A percentile compares a stretch with the other conserved stretches of the same genome.
Conservation (phyloP, 495 filamentous ascomycete species). For the Hypoxylon subgilvum region DNA sequence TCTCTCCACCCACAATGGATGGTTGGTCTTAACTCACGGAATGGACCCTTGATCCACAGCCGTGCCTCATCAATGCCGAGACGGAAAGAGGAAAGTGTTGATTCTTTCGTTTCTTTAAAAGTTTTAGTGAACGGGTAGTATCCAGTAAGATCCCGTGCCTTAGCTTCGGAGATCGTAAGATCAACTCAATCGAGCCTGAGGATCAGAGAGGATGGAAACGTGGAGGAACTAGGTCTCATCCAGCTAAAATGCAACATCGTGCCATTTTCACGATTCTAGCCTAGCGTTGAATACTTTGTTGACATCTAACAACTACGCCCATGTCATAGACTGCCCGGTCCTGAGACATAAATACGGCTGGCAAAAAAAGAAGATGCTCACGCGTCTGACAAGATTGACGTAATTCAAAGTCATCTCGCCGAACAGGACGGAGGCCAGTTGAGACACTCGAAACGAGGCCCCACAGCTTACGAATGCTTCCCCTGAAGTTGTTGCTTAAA, state of each 20-base stretch:
- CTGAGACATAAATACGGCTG: slow-evolving; percentile 26
- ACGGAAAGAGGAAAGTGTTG: slow-evolving; percentile 1
- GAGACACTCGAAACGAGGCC: slow-evolving; percentile 35
- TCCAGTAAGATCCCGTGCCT: slow-evolving; percentile 20
- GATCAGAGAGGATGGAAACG: no score
- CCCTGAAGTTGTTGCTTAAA: slow-evolving; percentile 20
- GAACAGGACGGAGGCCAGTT: slow-evolving; percentile 19
- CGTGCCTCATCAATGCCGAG: slow-evolving; percentile 11
- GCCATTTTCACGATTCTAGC: no score
- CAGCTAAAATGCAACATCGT: no score
- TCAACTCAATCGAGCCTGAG: slow-evolving; percentile 20
- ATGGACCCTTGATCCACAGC: slow-evolving; percentile 28
- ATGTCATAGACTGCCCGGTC: slow-evolving; percentile 1
- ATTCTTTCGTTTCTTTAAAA: neutral
- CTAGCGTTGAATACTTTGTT: no score
- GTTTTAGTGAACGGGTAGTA: slow-evolving; percentile 10
- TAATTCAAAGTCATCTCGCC: slow-evolving; percentile 24
- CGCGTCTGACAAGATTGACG: slow-evolving; percentile 23
- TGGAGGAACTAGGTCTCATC: no score
- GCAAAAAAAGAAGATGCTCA: neutral
- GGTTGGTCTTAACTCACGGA: slow-evolving; percentile 8
- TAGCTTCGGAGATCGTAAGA: slow-evolving; percentile 20
- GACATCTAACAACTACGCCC: no score
- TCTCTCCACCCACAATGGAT: neutral
- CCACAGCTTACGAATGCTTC: slow-evolving; percentile 40